Conservation (phyloP, 2,329 filamentous ascomycete species). For the Neonectria punicea region DNA sequence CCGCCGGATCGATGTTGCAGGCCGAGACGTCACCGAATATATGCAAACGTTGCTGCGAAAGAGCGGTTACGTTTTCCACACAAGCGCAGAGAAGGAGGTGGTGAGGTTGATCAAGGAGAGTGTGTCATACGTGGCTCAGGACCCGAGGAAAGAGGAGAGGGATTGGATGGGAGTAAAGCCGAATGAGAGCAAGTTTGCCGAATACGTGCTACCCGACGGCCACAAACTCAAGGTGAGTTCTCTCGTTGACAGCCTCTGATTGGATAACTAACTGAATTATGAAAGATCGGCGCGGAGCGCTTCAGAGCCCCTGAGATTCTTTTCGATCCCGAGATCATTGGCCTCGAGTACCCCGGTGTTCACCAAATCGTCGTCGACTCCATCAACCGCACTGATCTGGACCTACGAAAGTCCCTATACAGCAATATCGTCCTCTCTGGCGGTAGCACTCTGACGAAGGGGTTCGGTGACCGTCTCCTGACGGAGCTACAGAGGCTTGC, state of each 20-base stretch:
- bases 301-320: conserved; percentile 97
- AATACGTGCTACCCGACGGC: conserved; percentile 92
- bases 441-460: conserved; percentile 94
- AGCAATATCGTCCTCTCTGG: conserved; percentile 98
- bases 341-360: conserved; percentile 94
- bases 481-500: conserved; percentile 92
- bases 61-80: conserved; percentile 94
- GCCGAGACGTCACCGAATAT: conserved; percentile 95
- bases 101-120: conserved; percentile 97
- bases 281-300: conserved; percentile 86
- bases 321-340: conserved; percentile 95
- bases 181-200: conserved; percentile 80
- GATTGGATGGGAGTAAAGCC: conserved; percentile 88
- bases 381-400: conserved; percentile 94
- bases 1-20: conserved; percentile 93
- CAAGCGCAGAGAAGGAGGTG: conserved; percentile 99
- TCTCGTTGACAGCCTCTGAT: not conserved
- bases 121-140: conserved; percentile 88
- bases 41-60: conserved; percentile 91
- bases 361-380: conserved; percentile 98
- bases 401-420: conserved; percentile 92
- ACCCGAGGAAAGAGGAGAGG: conserved; percentile 95
- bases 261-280: conserved; percentile 32
- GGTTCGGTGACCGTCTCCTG: conserved; percentile 92
- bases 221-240: conserved; percentile 85